phyloP scores from a whole-genome alignment of 2,329 filamentous ascomycete genomes.

The Hypoxylon sp. region DNA sequence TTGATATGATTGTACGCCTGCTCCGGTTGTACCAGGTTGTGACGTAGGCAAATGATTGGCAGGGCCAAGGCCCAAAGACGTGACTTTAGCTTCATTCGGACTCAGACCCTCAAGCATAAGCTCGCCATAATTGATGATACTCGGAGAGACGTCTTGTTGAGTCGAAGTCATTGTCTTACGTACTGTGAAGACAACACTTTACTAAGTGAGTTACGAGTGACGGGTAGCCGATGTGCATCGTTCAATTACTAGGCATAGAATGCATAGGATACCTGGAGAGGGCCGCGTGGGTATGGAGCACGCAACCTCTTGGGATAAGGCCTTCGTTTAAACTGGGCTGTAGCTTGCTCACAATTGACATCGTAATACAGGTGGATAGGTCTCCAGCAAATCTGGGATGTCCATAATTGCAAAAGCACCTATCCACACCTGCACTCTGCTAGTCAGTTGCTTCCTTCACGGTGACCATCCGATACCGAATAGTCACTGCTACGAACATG shows the following conservation, averaged over 20 bases:
- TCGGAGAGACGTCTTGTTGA: neutral
- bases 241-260: neutral
- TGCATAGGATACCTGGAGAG: neutral
- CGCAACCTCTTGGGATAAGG: neutral
- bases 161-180: neutral
- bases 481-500: neutral
- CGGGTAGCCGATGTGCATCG: neutral
- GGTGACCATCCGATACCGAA: neutral
- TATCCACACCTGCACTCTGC: neutral
- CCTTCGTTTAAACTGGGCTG: no score
- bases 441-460: neutral
- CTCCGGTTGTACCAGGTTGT: slow-evolving; percentile 1
- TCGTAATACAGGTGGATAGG: no score
- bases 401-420: slow-evolving; percentile 3
- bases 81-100: neutral
- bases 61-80: neutral
- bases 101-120: neutral
- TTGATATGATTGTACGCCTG: slow-evolving; percentile 4
- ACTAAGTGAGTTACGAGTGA: neutral
- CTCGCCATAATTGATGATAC: neutral
- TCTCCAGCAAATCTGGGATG: no score
- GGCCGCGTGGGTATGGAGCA: neutral
- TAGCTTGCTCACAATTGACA: no score
- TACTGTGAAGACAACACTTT: neutral
- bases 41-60: slow-evolving; percentile 31